Evolutionary conservation across 495 filamentous ascomycete species (phyloP).

Genomic region (Penicillium riverlandense): DNA sequence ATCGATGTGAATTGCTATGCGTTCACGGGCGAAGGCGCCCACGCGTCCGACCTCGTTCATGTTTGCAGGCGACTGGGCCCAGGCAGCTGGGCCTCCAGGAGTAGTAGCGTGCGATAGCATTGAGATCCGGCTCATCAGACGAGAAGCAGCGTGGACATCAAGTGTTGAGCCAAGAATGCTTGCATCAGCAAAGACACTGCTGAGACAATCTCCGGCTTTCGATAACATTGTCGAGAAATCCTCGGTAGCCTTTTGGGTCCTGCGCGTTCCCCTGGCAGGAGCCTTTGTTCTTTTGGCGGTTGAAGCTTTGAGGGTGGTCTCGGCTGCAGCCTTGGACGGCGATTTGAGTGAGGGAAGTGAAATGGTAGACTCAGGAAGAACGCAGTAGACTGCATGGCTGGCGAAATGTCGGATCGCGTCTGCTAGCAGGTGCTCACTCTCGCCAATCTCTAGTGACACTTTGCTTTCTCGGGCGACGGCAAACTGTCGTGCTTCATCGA

Average conservation of each 20-base stretch:
- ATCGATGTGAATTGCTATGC: conserved; percentile 36
- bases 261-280: conserved; percentile 20
- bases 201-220: conserved; percentile 32
- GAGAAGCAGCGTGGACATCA: conserved; percentile 36
- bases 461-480: conserved; percentile 30
- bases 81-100: conserved; percentile 19
- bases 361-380: conserved; percentile 85
- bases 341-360: conserved; percentile 62
- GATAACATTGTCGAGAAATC: conserved; percentile 37
- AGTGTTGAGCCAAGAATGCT: conserved; percentile 37
- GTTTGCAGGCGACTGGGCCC: conserved; percentile 32
- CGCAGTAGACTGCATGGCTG: conserved; percentile 76
- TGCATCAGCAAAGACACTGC: conserved; percentile 29
- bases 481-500: conserved; percentile 27
- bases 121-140: conserved; percentile 39
- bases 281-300: conserved; percentile 20
- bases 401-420: conserved; percentile 61
- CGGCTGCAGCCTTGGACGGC: conserved; percentile 15
- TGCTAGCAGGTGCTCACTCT: conserved; percentile 43
- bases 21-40: conserved; percentile 37
- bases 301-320: conserved; percentile 13
- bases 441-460: conserved; percentile 34
- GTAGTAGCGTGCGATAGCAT: conserved; percentile 39
- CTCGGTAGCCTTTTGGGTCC: conserved; percentile 26
- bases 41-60: conserved; percentile 43